These are phyloP conservation scores for Hymenoscyphus repandus DNA, from an alignment of 2,329 filamentous ascomycete species.

Conservation along the genomic window DNA sequence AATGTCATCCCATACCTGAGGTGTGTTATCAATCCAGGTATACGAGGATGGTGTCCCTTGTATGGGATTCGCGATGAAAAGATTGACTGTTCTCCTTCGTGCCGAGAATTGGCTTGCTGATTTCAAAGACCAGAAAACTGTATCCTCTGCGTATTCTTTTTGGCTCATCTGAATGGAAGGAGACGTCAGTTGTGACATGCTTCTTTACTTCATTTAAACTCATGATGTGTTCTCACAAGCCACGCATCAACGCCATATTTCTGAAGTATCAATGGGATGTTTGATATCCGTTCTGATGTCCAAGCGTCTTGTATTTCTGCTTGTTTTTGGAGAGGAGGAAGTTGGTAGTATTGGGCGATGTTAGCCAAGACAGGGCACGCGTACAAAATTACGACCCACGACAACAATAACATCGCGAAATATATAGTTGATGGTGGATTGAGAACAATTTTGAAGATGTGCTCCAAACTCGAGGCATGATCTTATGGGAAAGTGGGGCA, in stretches of 20 bases:
- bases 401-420: neutral
- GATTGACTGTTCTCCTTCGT: slow-evolving; percentile 43
- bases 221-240: slow-evolving; percentile 33
- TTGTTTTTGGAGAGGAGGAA: slow-evolving; percentile 41
- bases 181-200: neutral
- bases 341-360: slow-evolving; percentile 30
- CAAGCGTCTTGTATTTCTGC: slow-evolving; percentile 39
- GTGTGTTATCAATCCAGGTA: slow-evolving; percentile 44
- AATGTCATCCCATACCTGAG: slow-evolving; percentile 38
- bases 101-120: slow-evolving; percentile 42
- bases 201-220: neutral
- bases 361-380: neutral
- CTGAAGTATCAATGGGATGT: slow-evolving; percentile 38
- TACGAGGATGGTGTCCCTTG: slow-evolving; percentile 31
- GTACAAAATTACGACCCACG: too few species aligned
- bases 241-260: slow-evolving; percentile 44
- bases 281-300: slow-evolving; percentile 37
- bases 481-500: too few species aligned
- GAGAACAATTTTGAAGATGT: too few species aligned
- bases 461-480: too few species aligned
- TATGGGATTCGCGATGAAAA: slow-evolving; percentile 40
- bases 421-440: neutral
- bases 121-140: slow-evolving; percentile 47
- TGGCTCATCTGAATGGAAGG: slow-evolving; percentile 43
- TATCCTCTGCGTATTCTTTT: slow-evolving; percentile 47